A percentile compares a stretch with the other conserved stretches of the same genome.
These are phyloP conservation scores for Hura crepitans DNA, from an alignment of 441 rosid species.

Conservation along the genomic window DNA sequence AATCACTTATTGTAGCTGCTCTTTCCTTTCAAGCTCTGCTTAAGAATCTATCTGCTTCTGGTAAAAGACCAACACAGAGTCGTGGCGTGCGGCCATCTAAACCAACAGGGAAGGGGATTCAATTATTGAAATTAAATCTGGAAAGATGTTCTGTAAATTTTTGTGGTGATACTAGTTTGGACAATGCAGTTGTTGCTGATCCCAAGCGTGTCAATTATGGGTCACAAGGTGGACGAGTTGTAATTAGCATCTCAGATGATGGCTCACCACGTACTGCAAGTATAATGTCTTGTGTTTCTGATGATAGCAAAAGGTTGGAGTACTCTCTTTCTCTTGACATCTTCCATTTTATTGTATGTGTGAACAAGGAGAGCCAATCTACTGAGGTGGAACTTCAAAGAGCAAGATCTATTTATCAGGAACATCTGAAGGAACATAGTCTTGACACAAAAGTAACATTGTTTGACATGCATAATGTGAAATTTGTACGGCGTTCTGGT, in stretches of 20 bases:
- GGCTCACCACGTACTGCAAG: conserved; percentile 79
- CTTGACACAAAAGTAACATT: conserved; percentile 58
- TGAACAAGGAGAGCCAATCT: conserved; percentile 89
- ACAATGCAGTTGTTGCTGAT: conserved; percentile 63
- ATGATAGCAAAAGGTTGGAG: conserved; percentile 58
- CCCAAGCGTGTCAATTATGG: conserved; percentile 99
- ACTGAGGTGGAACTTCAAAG: conserved; percentile 91
- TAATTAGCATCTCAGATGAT: conserved; percentile 63
- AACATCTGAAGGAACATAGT: conserved; percentile 54
- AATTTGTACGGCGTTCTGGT: conserved; percentile 85
- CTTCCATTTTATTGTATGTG: conserved; percentile 58
- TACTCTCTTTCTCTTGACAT: conserved; percentile 80
- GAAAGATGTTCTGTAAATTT: conserved; percentile 77
- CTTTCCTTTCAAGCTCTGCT: conserved; percentile 71
- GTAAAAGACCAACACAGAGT: conserved; percentile 48
- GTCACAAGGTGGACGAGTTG: conserved; percentile 91
- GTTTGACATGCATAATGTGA: conserved; percentile 84
- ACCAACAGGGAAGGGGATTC: conserved; percentile 82
- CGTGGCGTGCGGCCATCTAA: conserved; percentile 52
- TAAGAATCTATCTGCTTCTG: conserved; percentile 55
- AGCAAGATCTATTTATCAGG: conserved; percentile 82
- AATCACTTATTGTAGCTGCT: conserved; percentile 69
- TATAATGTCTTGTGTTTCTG: conserved; percentile 53
- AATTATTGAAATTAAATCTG: conserved; percentile 69
- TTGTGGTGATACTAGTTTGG: conserved; percentile 68